Conservation (phyloP, 2,329 filamentous ascomycete species). For the Fusarium concolor region DNA sequence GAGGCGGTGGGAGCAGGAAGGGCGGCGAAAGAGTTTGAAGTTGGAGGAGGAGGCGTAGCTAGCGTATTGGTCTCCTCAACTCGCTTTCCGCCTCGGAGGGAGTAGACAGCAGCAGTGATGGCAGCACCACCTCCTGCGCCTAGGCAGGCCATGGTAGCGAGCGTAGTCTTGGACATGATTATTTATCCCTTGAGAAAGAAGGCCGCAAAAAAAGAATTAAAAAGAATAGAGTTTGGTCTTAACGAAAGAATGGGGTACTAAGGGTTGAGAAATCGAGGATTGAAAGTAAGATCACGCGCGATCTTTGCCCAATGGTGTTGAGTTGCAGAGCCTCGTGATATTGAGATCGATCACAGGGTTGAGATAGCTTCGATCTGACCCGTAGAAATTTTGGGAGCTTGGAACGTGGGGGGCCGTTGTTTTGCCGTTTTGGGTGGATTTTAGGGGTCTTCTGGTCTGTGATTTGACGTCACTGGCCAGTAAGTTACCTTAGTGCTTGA, state of each 20-base stretch:
- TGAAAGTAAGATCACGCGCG: slow-evolving; percentile 20
- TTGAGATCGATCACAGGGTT: slow-evolving; percentile 29
- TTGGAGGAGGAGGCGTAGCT: slow-evolving; percentile 48
- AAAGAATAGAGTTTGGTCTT: slow-evolving; percentile 6
- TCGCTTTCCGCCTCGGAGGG: slow-evolving; percentile 64
- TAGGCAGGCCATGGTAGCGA: slow-evolving; percentile 80
- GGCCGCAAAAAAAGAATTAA: neutral
- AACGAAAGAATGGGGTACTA: neutral
- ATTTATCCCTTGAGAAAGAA: neutral
- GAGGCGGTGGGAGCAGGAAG: slow-evolving; percentile 46
- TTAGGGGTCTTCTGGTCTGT: slow-evolving; percentile 19
- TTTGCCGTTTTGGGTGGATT: slow-evolving; percentile 32
- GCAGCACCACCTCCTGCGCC: slow-evolving; percentile 82
- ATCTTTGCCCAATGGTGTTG: slow-evolving; percentile 28
- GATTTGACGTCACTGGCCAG: slow-evolving; percentile 30
- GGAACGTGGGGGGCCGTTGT: slow-evolving; percentile 40
- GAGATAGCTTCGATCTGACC: slow-evolving; percentile 19
- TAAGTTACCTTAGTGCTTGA: no score
- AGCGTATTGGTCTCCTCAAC: slow-evolving; percentile 51
- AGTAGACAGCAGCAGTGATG: slow-evolving; percentile 76
- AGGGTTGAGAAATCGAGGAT: neutral
- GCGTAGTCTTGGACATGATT: slow-evolving; percentile 80
- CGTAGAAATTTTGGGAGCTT: slow-evolving; percentile 34
- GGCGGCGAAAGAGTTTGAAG: slow-evolving; percentile 47
- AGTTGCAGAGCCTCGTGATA: slow-evolving; percentile 34